These are phyloP conservation scores for Austroboletus festivus DNA, from an alignment of 768 basidiomycete species.

Conservation along the genomic window DNA sequence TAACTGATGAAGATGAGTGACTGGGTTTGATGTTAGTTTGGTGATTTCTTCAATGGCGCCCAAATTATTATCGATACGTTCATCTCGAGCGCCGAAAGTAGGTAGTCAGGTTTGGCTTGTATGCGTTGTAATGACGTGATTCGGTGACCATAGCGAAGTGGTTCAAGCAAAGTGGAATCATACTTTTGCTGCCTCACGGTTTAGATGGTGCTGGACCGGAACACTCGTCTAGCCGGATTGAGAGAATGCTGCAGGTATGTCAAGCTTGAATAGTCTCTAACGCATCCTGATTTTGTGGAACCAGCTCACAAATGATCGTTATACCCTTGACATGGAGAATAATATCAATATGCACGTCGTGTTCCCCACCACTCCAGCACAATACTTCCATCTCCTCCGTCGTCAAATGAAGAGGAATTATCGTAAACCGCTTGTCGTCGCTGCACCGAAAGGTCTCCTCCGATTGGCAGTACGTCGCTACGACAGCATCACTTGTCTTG, in stretches of 20 bases:
- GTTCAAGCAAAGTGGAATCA: constrained; percentile 87
- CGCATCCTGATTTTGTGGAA: neutral
- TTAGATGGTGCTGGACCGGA: constrained; percentile 92
- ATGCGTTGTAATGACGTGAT: neutral
- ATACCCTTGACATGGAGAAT: constrained; percentile 21
- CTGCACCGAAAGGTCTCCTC: constrained; percentile 80
- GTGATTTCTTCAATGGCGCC: constrained; percentile 92
- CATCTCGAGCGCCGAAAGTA: constrained; percentile 80
- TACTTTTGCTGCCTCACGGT: constrained; percentile 84
- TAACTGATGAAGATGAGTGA: neutral
- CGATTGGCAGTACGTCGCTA: constrained; percentile 59
- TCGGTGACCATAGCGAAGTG: constrained; percentile 71
- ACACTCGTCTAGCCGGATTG: constrained; percentile 85
- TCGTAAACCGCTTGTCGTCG: constrained; percentile 82
- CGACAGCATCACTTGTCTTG: neutral
- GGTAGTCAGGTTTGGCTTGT: constrained; percentile 15
- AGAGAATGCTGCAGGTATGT: constrained; percentile 86
- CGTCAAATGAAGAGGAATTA: constrained; percentile 83
- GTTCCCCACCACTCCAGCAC: constrained; percentile 86
- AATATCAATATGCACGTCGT: constrained; percentile 84
- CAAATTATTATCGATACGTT: constrained; percentile 88
- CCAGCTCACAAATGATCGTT: constrained; percentile 77
- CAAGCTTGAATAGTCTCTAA: neutral
- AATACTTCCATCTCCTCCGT: constrained; percentile 91
- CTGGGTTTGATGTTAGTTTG: constrained; percentile 50